Percentiles rank a stretch among this genome's conserved stretches.
Evolutionary conservation across 1,139 yeast genomes (phyloP).

Genomic region (Meyerozyma smithsonii): DNA sequence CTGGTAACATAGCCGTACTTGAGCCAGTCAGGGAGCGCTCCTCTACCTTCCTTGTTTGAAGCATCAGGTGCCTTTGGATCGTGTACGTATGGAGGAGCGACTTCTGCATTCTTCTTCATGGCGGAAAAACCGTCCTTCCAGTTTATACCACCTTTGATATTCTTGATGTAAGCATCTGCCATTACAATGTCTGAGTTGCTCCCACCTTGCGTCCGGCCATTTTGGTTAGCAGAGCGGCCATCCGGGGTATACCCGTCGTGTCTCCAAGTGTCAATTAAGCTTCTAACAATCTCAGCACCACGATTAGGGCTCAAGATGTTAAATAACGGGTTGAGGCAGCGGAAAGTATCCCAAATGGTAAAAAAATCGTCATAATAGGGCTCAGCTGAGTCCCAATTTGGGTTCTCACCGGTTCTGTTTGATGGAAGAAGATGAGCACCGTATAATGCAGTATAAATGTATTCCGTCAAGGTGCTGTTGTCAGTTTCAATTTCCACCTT

Average conservation of each 20-base stretch:
- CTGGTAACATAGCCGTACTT: conserved; percentile 25
- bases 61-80: conserved; percentile 26
- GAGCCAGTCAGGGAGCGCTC: conserved; percentile 30
- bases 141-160: conserved; percentile 17
- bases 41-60: conserved; percentile 26
- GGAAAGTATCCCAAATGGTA: conserved; percentile 38
- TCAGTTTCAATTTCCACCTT: conserved; percentile 16
- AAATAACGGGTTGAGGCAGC: conserved; percentile 29
- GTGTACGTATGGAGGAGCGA: conserved; percentile 21
- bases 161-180: conserved; percentile 34
- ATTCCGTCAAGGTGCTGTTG: conserved; percentile 18
- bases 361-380: conserved; percentile 37
- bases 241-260: conserved; percentile 37
- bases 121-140: conserved; percentile 32
- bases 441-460: conserved; percentile 28
- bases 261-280: conserved; percentile 25
- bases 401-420: conserved; percentile 33
- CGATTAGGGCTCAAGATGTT: conserved; percentile 24
- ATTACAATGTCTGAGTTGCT: conserved; percentile 35
- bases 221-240: conserved; percentile 34
- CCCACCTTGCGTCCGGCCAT: conserved; percentile 39
- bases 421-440: conserved; percentile 32
- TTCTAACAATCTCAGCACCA: conserved; percentile 27
- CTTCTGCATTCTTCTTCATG: conserved; percentile 35
- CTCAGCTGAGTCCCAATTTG: conserved; percentile 18